phyloP scores from a whole-genome alignment of 352 stramenopile genomes.

The Phytophthora syringae region DNA sequence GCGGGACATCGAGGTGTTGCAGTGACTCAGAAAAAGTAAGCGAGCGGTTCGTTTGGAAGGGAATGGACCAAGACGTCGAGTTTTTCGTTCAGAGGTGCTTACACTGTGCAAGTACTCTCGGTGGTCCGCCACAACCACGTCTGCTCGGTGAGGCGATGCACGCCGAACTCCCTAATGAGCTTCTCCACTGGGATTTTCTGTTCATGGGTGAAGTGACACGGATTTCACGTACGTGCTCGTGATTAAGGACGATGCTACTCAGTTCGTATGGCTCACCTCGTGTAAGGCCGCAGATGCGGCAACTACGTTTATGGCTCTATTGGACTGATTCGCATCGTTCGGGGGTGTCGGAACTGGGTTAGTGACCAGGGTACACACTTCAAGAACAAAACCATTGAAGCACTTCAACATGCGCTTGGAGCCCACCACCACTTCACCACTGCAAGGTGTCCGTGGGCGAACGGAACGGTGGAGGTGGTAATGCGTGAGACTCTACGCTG shows the following conservation, averaged over 20 bases:
- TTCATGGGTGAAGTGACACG: slow-evolving; percentile 1
- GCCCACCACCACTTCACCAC: slow-evolving; percentile 40
- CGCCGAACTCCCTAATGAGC: slow-evolving; percentile 1
- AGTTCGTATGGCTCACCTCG: not conserved
- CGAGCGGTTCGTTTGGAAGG: slow-evolving; percentile 18
- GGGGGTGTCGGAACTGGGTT: slow-evolving; percentile 29
- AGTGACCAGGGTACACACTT: slow-evolving; percentile 42
- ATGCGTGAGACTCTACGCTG: slow-evolving; percentile 28
- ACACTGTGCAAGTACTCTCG: slow-evolving; percentile 4
- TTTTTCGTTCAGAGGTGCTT: slow-evolving; percentile 23
- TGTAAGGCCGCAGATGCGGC: not conserved
- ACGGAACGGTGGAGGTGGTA: slow-evolving; percentile 45
- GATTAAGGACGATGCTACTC: not conserved
- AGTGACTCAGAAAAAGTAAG: slow-evolving; percentile 14
- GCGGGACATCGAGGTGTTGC: slow-evolving; percentile 26
- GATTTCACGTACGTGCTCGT: not conserved
- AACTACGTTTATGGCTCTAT: not conserved
- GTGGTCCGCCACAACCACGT: slow-evolving; percentile 5
- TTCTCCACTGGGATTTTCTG: slow-evolving; percentile 12
- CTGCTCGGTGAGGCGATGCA: slow-evolving; percentile 9
- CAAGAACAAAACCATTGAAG: slow-evolving; percentile 37
- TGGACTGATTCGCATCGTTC: slow-evolving; percentile 14
- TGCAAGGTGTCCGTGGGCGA: slow-evolving; percentile 39
- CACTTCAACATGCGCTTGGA: slow-evolving; percentile 11
- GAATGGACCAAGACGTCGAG: slow-evolving; percentile 15